Percentiles rank a stretch among this genome's conserved stretches.
These are phyloP conservation scores for Podospora didyma DNA, from an alignment of 495 filamentous ascomycete species.

Conservation along the genomic window DNA sequence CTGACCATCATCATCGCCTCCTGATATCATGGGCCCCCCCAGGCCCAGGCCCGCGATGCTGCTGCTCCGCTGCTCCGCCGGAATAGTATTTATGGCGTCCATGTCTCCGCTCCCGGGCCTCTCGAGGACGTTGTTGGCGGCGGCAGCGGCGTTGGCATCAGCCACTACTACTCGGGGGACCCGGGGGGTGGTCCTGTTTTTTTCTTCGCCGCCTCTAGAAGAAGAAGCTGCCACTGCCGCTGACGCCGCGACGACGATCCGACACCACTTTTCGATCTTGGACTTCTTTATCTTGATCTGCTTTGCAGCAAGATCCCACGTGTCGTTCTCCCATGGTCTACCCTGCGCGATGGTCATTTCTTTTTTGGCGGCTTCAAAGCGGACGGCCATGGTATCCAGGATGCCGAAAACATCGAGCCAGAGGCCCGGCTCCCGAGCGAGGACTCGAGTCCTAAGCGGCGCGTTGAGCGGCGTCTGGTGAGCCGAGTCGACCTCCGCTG, in stretches of 20 bases:
- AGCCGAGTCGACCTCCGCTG: not conserved
- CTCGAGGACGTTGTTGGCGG: not conserved
- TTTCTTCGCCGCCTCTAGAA: no score
- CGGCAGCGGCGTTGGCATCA: not conserved
- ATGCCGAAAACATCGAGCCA: conserved; percentile 17
- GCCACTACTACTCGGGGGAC: not conserved
- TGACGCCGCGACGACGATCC: not conserved
- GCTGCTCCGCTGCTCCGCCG: not conserved
- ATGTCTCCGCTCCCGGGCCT: no score
- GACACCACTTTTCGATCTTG: conserved; percentile 16
- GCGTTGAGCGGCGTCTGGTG: not conserved
- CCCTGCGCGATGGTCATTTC: conserved; percentile 25
- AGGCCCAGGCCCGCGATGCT: not conserved
- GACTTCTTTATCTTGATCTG: conserved; percentile 22
- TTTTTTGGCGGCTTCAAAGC: conserved; percentile 24
- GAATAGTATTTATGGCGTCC: not conserved
- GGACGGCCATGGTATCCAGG: conserved; percentile 19
- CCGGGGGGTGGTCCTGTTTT: no score
- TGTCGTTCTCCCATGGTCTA: conserved; percentile 22
- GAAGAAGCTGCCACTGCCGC: no score
- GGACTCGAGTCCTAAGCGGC: not conserved
- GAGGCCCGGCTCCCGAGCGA: not conserved
- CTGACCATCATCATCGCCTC: not conserved
- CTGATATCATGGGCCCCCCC: no score
- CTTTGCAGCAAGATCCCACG: conserved; percentile 24